Base-by-base conservation (phyloP, 164 flowering plant genomes). In the Vitis labrusca region DNA sequence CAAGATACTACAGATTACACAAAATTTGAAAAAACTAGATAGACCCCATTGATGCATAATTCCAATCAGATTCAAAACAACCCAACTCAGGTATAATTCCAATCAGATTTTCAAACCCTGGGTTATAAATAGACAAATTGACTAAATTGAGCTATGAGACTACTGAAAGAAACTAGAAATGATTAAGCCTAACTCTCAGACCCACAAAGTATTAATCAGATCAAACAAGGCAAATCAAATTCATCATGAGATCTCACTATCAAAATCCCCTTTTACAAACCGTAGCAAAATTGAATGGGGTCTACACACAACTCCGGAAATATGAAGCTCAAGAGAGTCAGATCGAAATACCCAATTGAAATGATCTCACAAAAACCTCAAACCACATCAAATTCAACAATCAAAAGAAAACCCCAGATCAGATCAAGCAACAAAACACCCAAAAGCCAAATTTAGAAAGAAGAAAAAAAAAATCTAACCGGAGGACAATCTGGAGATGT, bases 401-500 rank as follows among this genome's bases (percentile, higher is more conserved):
- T 37, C 6, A 37, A 37, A 37, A 37, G 5, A 37, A 32, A 37
- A 48, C 6, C 44, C 44, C 69, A 76, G 84, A 82, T 84, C 82
- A 76, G 82, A 84, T 86, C 82, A 82, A 75, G 57, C 48, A 66
- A 48, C 2, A 10, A 67, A 23, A 23, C 12, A 9, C 1, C 2
- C 27, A 63, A 29, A 9, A 71, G 0, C 56, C 12, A 30, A 57
- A 3, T 2, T 37, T 0, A 63, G 72, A 23, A 52, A 17, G 51
- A n/a, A 71, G 10, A 50, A 58, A 57, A 30, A 60, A 23, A 63
- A 66, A 61, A 59, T 73, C 85, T 73, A 15, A 89, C 93, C 93
- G 64, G 91, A 87, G 62, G 93, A 71, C 74, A 87, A 76, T 71
- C 68, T 83, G 63, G 91, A 66, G 68, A 87, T 70, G 73, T 80